A percentile compares a stretch with the other conserved stretches of the same genome.
phyloP scores from a whole-genome alignment of 352 stramenopile species.

The Globisporangium okanoganense region DNA sequence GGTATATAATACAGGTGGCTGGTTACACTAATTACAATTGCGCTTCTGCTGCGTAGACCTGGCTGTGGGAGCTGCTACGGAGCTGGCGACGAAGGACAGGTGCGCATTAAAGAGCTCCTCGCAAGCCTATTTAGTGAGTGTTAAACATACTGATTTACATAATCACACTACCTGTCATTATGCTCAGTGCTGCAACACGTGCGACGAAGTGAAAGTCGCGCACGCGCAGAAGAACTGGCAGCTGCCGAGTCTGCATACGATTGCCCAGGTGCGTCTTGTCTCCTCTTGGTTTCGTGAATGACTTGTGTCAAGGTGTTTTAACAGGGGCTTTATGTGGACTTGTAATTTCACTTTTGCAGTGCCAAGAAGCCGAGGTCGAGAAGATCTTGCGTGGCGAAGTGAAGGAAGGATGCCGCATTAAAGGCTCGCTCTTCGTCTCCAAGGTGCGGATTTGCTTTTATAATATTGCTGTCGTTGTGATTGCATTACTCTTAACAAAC shows the following conservation, averaged over 20 bases:
- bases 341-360: no score
- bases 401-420: slow-evolving; percentile 75
- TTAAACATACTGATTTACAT: neutral
- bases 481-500: neutral
- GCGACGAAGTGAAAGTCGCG: slow-evolving; percentile 53
- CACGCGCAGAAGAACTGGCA: slow-evolving; percentile 72
- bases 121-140: neutral
- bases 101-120: slow-evolving; percentile 9
- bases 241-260: slow-evolving; percentile 75
- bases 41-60: slow-evolving; percentile 24
- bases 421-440: slow-evolving; percentile 62
- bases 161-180: neutral
- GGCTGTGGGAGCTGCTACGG: slow-evolving; percentile 76
- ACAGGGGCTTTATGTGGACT: no score
- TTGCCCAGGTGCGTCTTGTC: slow-evolving; percentile 37
- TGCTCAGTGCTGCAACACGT: slow-evolving; percentile 65
- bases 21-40: neutral
- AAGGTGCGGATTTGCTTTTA: slow-evolving; percentile 52
- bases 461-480: neutral
- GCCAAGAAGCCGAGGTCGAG: slow-evolving; percentile 74
- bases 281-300: neutral
- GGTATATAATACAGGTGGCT: neutral
- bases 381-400: slow-evolving; percentile 70
- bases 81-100: slow-evolving; percentile 53
- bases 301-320: neutral